These are phyloP conservation scores for Selaginella moellendorffii DNA, from an alignment of 75 land plant species.

Conservation along the genomic window DNA sequence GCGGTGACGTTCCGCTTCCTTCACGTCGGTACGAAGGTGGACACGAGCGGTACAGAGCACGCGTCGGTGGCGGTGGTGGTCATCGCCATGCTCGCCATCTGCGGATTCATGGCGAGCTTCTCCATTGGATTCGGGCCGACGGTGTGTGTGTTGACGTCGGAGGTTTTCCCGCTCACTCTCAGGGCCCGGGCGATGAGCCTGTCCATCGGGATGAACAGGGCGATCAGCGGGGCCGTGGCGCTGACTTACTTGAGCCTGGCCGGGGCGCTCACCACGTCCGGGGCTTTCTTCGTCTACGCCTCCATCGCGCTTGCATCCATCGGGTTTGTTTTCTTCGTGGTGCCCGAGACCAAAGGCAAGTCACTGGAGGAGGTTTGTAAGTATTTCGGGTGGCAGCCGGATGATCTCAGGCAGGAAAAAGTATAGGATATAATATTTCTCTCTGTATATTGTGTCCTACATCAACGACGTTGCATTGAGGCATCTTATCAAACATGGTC, in stretches of 20 bases:
- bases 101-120: conserved; percentile 12
- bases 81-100: conserved; percentile 8
- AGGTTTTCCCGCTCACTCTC: conserved; percentile 45
- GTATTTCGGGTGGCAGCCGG: too few species aligned
- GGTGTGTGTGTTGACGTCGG: conserved; percentile 38
- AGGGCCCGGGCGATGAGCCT: conserved; percentile 40
- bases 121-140: conserved; percentile 25
- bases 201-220: conserved; percentile 33
- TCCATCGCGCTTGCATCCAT: conserved; percentile 11
- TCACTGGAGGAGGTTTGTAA: conserved; percentile 36
- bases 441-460: too few species aligned
- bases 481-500: too few species aligned
- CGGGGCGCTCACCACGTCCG: conserved; percentile 11
- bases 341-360: conserved; percentile 62
- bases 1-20: neutral
- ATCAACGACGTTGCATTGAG: too few species aligned
- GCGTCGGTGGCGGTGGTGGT: conserved; percentile 11
- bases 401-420: too few species aligned
- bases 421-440: too few species aligned
- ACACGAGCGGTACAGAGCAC: conserved; percentile 17
- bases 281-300: conserved; percentile 8
- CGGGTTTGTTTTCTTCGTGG: conserved; percentile 27
- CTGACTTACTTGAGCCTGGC: conserved; percentile 45
- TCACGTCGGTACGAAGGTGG: conserved; percentile 19
- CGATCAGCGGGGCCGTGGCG: conserved; percentile 32